Base-by-base conservation (phyloP, 2,329 filamentous ascomycete genomes). In the Fusarium torreyae region DNA sequence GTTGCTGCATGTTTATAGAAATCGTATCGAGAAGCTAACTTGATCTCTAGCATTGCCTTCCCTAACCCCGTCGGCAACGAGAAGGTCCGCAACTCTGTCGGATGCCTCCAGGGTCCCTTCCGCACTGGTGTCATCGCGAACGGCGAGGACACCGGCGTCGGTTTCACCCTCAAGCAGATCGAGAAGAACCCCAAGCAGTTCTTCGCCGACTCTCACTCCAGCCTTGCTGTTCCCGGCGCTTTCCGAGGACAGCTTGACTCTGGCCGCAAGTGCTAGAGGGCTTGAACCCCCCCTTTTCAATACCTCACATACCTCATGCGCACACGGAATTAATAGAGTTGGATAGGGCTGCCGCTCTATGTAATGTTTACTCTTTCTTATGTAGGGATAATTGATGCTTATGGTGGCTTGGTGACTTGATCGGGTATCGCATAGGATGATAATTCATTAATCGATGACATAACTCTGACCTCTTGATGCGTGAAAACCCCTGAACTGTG, bases 121-220 rank as follows among this genome's bases (percentile, higher is more conserved):
- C 53, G 56, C 26, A 81, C 78, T 9, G 79, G 79, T 2, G 61
- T 81, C 33, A 63, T 71, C 10, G 55, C 60, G 15, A 61, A 72
- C 17, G 67, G 76, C 13, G 74, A 77, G 36, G 78, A 81, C 46
- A 77, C 75, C n/a, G 79, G 78, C 24, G 65, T 68, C 17, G 83
- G 82, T 5, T 88, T 88, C 76, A 79, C 79, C 20, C 81, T 88
- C 40, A 71, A 72, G 39, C 76, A 85, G 77, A 87, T 88, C 50
- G 84, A 87, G 75, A 76, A 77, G 34, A 82, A 87, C 71, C 85
- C 86, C 1, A 63, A 68, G 7, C 79, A 70, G 14, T 88, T 87
- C 81, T 87, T 87, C 72, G 80, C 84, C 38, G 86, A 88, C 70
- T 79, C 83, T 3, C 86, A 88, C 77, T 85, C 85, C 7, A 81